Evolutionary conservation across 805 yeast species (phyloP), one percentile per base, ranked within the genome.

Genomic region (Lachancea cidri): DNA sequence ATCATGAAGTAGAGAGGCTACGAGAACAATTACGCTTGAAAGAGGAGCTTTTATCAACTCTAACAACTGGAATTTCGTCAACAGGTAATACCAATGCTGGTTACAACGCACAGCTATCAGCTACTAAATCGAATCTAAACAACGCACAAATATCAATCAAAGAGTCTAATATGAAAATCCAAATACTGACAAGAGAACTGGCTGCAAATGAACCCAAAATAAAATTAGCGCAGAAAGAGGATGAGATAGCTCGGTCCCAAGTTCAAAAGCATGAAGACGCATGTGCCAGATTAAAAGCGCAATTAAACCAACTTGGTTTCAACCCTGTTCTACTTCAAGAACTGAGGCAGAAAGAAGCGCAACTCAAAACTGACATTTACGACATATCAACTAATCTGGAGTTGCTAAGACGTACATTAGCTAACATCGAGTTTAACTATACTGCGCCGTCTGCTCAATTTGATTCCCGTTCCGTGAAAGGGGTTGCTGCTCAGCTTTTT

Each of bases 51-150:
- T 64, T 86, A 7, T 83, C 93, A 0, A 81, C 94, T 0, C 68
- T 89, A 31, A 79, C 88, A 0, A 86, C 96, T 0, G 96, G 97
- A 53, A 80, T 89, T n/a, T 84, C 96, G 0, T 77, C 94, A 0
- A 80, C 77, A 44, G 96, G 94, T 41, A 71, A 68, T 27, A 67
- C 81, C 0, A 83, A 81, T 52, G 81, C 84, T 25, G 96, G 96
- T 6, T 89, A 86, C 60, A 66, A 72, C 46, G 73, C 81, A 2
- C 95, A 87, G 52, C 63, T 88, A 32, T 76, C 76, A 43, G 79
- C 76, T 35, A 79, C 77, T 6, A 82, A 81, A 50, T 72, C 72
- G 17, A 70, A 67, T 30, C 58, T 81, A 5, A 73, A 79, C 35
- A 72, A 74, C 16, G 65, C 77, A 1, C 71, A 72, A 25, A 79